Percentiles rank a stretch among this genome's conserved stretches.
These are phyloP conservation scores for Aspergillus sp. DNA, from an alignment of 2,329 filamentous ascomycete species.

Conservation along the genomic window DNA sequence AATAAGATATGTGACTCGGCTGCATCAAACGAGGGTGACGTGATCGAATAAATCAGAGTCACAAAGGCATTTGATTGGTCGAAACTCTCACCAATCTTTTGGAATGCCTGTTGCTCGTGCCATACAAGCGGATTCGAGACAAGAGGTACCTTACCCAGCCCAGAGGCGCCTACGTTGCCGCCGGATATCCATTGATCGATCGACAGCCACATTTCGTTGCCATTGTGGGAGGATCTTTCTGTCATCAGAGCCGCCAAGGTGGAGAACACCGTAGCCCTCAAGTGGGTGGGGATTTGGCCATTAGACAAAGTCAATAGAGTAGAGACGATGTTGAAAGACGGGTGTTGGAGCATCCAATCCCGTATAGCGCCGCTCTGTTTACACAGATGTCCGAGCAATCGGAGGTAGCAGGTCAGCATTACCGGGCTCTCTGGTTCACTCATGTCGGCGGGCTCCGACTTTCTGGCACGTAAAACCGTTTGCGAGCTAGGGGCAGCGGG, in stretches of 20 bases:
- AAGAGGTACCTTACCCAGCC: conserved; percentile 49
- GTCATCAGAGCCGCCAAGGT: conserved; percentile 73
- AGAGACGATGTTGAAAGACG: conserved; percentile 67
- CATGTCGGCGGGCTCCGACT: conserved; percentile 64
- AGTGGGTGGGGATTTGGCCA: conserved; percentile 70
- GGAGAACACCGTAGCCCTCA: conserved; percentile 81
- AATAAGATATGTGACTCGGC: conserved; percentile 67
- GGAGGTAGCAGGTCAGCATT: conserved; percentile 93
- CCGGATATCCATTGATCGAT: conserved; percentile 79
- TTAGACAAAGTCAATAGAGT: conserved; percentile 77
- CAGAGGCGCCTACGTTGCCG: conserved; percentile 31
- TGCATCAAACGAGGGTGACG: conserved; percentile 55
- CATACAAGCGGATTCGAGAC: conserved; percentile 41
- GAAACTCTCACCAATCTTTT: conserved; percentile 73
- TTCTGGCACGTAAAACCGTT: conserved; percentile 57
- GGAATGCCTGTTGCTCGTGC: conserved; percentile 63
- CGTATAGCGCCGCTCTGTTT: conserved; percentile 71
- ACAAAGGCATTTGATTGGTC: conserved; percentile 86
- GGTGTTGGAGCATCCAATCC: conserved; percentile 68
- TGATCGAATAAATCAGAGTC: conserved; percentile 69
- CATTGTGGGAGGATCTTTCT: conserved; percentile 67
- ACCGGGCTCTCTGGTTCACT: conserved; percentile 93
- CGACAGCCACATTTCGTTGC: conserved; percentile 73
- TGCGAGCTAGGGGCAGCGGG: conserved; percentile 53
- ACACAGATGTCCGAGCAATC: conserved; percentile 79